Conservation (phyloP, 2,329 filamentous ascomycete species). For the Colletotrichum tanaceti region DNA sequence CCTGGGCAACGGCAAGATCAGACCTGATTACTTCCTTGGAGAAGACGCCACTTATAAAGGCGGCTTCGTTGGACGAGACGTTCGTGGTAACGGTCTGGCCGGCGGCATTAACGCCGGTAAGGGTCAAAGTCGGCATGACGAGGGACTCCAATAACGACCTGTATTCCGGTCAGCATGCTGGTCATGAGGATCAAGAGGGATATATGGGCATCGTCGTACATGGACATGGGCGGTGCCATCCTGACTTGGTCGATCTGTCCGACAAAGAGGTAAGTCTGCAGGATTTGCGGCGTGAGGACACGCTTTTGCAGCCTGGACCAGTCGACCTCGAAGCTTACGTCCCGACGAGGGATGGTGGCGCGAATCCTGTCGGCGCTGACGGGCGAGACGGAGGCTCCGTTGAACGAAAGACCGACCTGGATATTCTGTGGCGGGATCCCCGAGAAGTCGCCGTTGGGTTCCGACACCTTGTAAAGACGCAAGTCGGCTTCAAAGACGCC, state of each 20-base stretch:
- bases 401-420: slow-evolving; percentile 65
- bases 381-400: slow-evolving; percentile 63
- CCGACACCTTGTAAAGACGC: slow-evolving; percentile 76
- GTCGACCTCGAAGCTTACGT: slow-evolving; percentile 23
- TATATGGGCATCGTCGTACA: slow-evolving; percentile 62
- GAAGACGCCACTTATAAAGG: slow-evolving; percentile 78
- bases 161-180: slow-evolving; percentile 34
- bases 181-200: background rate
- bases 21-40: slow-evolving; percentile 67
- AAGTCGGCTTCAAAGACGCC: slow-evolving; percentile 83
- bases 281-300: slow-evolving; percentile 51
- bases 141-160: slow-evolving; percentile 71
- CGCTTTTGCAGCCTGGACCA: slow-evolving; percentile 33
- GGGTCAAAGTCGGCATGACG: slow-evolving; percentile 75
- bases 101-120: slow-evolving; percentile 66
- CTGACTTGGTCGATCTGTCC: slow-evolving; percentile 72
- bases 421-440: slow-evolving; percentile 65
- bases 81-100: slow-evolving; percentile 69
- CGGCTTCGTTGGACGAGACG: slow-evolving; percentile 76
- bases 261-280: slow-evolving; percentile 76
- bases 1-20: slow-evolving; percentile 59
- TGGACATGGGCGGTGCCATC: slow-evolving; percentile 66
- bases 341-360: slow-evolving; percentile 44
- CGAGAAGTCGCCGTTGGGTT: slow-evolving; percentile 65
- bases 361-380: slow-evolving; percentile 49